Conservation (phyloP, 371 early-diverging fungal species). For the Apophysomyces trapeziformis region DNA sequence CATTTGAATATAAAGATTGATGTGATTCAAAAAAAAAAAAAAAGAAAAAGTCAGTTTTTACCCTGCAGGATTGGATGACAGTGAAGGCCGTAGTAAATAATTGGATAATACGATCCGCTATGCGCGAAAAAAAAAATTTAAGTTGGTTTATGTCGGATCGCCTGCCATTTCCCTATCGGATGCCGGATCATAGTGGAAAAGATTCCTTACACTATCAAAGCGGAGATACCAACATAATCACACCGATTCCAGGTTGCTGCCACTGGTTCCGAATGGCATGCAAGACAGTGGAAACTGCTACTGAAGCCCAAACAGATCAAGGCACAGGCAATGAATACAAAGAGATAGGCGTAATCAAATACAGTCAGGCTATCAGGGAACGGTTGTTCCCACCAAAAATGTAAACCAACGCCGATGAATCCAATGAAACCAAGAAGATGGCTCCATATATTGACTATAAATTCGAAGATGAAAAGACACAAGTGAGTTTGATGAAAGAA, state of each 20-base stretch:
- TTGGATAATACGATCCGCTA: slow-evolving; percentile 76
- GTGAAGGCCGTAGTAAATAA: slow-evolving; percentile 49
- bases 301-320: slow-evolving; percentile 81
- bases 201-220: slow-evolving; percentile 72
- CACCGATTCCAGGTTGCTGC: slow-evolving; percentile 76
- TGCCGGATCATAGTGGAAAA: no score
- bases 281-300: slow-evolving; percentile 81
- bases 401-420: slow-evolving; percentile 63
- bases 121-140: not conserved
- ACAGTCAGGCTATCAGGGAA: slow-evolving; percentile 53
- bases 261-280: slow-evolving; percentile 85
- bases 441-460: slow-evolving; percentile 80
- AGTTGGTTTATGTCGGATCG: no score
- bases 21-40: not conserved
- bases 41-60: slow-evolving; percentile 15
- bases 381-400: slow-evolving; percentile 49
- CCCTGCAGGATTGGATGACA: slow-evolving; percentile 32
- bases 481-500: no score
- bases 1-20: not conserved
- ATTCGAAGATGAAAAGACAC: no score
- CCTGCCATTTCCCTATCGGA: no score
- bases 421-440: slow-evolving; percentile 77
- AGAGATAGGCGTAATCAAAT: slow-evolving; percentile 69
- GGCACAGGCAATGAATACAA: slow-evolving; percentile 73
- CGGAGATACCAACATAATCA: slow-evolving; percentile 93